These are phyloP conservation scores for Tagetes erecta DNA, from an alignment of 129 eudicot genomes.

Conservation along the genomic window DNA sequence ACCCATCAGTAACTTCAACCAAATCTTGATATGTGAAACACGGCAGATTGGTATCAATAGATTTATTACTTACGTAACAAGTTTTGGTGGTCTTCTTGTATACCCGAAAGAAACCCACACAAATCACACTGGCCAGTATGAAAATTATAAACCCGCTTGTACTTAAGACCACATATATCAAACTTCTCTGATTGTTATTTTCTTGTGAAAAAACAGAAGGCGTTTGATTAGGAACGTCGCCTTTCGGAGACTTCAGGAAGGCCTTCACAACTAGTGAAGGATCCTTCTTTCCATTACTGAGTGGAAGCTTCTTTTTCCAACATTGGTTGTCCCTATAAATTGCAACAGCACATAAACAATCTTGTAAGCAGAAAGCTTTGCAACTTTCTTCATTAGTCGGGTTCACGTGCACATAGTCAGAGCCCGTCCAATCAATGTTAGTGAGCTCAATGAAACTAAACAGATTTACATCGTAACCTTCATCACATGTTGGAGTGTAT, in stretches of 20 bases:
- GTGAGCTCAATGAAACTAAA: not conserved
- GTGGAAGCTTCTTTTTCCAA: not conserved
- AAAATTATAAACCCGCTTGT: not conserved
- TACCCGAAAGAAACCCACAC: not conserved
- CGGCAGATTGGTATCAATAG: not conserved
- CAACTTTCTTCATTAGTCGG: not conserved
- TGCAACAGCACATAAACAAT: conserved; percentile 7
- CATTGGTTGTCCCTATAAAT: not conserved
- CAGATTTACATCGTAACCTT: not conserved
- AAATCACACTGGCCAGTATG: not conserved
- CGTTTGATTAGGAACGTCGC: not conserved
- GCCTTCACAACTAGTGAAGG: not conserved
- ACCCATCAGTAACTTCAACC: conserved; percentile 2
- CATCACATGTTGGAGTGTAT: not conserved
- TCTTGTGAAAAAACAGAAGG: not conserved
- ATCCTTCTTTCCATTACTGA: not conserved
- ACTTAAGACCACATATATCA: not conserved
- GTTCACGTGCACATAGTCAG: not conserved
- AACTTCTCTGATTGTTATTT: not conserved
- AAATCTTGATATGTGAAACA: not conserved
- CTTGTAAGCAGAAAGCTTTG: conserved; percentile 1
- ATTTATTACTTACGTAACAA: not conserved
- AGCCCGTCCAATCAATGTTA: not conserved
- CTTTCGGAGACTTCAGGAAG: not conserved
- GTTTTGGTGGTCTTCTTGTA: not conserved